Evolutionary conservation across 306 rosid species (phyloP).

Genomic region (Vigna mungo): DNA sequence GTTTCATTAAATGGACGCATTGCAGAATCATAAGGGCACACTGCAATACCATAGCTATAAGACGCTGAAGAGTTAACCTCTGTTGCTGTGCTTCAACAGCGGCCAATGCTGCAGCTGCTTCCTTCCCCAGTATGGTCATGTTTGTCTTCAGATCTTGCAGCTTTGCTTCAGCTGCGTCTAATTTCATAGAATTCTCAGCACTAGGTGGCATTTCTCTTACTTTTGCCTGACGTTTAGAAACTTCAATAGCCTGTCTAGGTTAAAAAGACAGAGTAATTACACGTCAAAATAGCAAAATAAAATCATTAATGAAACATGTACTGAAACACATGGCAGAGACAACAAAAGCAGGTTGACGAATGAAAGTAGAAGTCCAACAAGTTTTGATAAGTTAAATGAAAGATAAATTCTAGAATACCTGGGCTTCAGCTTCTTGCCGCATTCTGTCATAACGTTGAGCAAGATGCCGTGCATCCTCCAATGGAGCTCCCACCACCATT

Average conservation of each 20-base stretch:
- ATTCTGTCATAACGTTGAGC: conserved; percentile 92
- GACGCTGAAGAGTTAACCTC: conserved; percentile 94
- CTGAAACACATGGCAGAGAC: not conserved
- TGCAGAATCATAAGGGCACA: conserved; percentile 30
- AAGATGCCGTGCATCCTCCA: conserved; percentile 95
- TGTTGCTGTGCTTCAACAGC: conserved; percentile 99
- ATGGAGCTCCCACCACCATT: conserved; percentile 92
- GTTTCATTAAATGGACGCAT: conserved; percentile 31
- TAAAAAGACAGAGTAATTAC: conserved; percentile 57
- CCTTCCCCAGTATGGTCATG: conserved; percentile 94
- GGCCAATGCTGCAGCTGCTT: conserved; percentile 97
- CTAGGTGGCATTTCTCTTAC: conserved; percentile 81
- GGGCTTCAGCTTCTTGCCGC: conserved; percentile 95
- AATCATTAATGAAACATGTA: conserved; percentile 29
- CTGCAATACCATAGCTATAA: conserved; percentile 81
- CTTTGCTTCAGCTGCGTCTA: conserved; percentile 88
- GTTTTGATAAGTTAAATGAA: conserved; percentile 30
- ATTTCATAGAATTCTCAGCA: conserved; percentile 74
- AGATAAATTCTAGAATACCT: conserved; percentile 60
- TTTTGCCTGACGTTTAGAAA: conserved; percentile 85
- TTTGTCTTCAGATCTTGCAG: conserved; percentile 85
- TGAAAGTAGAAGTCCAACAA: conserved; percentile 24
- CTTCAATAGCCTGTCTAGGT: conserved; percentile 98
- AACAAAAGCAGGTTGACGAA: not conserved
- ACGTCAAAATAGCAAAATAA: conserved; percentile 41